Conservation (phyloP, 164 flowering plant species). For the Chimonanthus praecox region DNA sequence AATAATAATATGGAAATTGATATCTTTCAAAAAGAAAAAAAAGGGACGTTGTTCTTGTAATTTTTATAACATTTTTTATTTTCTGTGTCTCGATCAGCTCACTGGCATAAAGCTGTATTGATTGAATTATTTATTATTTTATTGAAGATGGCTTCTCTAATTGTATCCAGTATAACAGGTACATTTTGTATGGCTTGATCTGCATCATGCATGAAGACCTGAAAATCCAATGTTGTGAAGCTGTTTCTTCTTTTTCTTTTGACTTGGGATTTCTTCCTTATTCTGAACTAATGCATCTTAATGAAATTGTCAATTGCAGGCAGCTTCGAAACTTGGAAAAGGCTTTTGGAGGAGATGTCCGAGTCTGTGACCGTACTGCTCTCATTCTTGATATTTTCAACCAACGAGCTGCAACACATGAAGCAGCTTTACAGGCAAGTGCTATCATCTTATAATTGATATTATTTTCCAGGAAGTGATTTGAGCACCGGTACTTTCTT, state of each 20-base stretch:
- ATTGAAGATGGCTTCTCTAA: too few relatives aligned
- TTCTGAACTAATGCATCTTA: background rate
- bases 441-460: background rate
- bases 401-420: slow-evolving; percentile 96
- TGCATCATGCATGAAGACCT: background rate
- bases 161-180: too few relatives aligned
- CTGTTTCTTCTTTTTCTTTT: background rate
- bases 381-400: slow-evolving; percentile 92
- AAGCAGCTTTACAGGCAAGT: slow-evolving; percentile 83
- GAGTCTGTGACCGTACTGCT: slow-evolving; percentile 96
- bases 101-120: too few relatives aligned
- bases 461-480: too few relatives aligned
- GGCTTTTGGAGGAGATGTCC: slow-evolving; percentile 78
- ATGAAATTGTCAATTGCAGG: slow-evolving; percentile 28
- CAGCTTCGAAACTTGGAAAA: slow-evolving; percentile 91
- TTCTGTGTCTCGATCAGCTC: too few relatives aligned
- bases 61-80: too few relatives aligned
- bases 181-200: too few relatives aligned
- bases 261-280: background rate
- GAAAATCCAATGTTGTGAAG: background rate
- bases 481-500: too few relatives aligned
- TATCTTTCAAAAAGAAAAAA: too few relatives aligned
- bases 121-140: too few relatives aligned
- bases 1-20: too few relatives aligned
- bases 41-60: too few relatives aligned